phyloP scores from a whole-genome alignment of 768 basidiomycete species.

The Auriscalpium orientale region DNA sequence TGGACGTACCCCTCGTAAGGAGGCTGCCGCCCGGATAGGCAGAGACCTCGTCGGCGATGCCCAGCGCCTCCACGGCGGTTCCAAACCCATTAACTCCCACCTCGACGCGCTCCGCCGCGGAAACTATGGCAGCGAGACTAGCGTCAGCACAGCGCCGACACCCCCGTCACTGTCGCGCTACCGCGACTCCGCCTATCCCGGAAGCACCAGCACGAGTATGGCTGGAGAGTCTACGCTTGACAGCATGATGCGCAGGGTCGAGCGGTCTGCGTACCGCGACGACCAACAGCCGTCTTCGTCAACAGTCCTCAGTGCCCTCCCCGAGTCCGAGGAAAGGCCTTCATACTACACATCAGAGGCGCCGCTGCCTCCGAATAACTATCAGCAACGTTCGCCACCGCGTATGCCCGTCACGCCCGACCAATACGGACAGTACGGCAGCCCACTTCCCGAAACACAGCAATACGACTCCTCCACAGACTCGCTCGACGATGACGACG shows the following conservation, averaged over 20 bases:
- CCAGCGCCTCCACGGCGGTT: not conserved
- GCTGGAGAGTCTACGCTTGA: constrained; percentile 51
- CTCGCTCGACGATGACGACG: constrained; percentile 44
- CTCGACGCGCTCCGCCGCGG: constrained; percentile 4
- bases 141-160: constrained; percentile 59
- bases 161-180: constrained; percentile 71
- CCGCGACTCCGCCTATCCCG: constrained; percentile 31
- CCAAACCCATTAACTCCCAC: not conserved
- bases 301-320: not conserved
- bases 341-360: constrained; percentile 5
- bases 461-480: constrained; percentile 48
- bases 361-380: not conserved
- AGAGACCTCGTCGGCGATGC: constrained; percentile 50
- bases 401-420: not conserved
- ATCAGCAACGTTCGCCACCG: too few species aligned
- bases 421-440: constrained; percentile 4
- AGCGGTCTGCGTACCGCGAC: constrained; percentile 22
- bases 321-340: not conserved
- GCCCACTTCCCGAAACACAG: constrained; percentile 15
- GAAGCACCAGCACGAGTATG: constrained; percentile 3
- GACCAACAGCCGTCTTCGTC: constrained; percentile 1
- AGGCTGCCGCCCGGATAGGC: constrained; percentile 64
- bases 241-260: constrained; percentile 61
- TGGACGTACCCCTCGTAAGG: constrained; percentile 62
- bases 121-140: constrained; percentile 37